Conservation (phyloP, 1,284 basidiomycete species). For the Heterobasidion annosum region DNA sequence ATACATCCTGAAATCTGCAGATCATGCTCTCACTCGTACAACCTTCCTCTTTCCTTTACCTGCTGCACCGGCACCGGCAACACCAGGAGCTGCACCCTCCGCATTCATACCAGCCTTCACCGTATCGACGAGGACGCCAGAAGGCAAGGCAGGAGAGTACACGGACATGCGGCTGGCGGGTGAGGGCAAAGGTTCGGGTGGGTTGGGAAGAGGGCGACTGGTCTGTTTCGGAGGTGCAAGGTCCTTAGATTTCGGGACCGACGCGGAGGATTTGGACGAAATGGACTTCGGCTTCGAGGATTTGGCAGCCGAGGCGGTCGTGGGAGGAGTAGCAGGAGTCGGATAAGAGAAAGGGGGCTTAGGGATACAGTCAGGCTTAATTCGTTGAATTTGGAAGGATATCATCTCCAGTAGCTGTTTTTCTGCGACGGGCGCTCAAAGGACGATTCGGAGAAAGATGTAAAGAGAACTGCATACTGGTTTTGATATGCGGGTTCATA, state of each 20-base stretch:
- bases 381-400: conserved; percentile 63
- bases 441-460: not conserved
- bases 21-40: conserved; percentile 56
- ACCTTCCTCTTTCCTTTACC: conserved; percentile 75
- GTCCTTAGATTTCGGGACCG: conserved; percentile 15
- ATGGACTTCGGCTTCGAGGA: conserved; percentile 17
- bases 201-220: conserved; percentile 33
- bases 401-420: conserved; percentile 77
- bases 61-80: conserved; percentile 25
- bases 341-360: conserved; percentile 46
- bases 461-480: conserved; percentile 48
- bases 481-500: conserved; percentile 66
- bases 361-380: conserved; percentile 67
- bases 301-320: conserved; percentile 1
- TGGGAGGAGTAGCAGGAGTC: conserved; percentile 1
- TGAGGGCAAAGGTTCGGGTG: conserved; percentile 46
- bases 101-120: conserved; percentile 74
- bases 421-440: conserved; percentile 37
- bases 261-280: conserved; percentile 17
- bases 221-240: conserved; percentile 27
- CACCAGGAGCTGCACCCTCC: conserved; percentile 30
- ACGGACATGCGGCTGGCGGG: conserved; percentile 46
- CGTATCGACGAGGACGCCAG: conserved; percentile 67
- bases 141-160: conserved; percentile 64
- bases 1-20: not conserved